Conservation (phyloP, 2,329 filamentous ascomycete species). For the Dothideomycetes sp. region DNA sequence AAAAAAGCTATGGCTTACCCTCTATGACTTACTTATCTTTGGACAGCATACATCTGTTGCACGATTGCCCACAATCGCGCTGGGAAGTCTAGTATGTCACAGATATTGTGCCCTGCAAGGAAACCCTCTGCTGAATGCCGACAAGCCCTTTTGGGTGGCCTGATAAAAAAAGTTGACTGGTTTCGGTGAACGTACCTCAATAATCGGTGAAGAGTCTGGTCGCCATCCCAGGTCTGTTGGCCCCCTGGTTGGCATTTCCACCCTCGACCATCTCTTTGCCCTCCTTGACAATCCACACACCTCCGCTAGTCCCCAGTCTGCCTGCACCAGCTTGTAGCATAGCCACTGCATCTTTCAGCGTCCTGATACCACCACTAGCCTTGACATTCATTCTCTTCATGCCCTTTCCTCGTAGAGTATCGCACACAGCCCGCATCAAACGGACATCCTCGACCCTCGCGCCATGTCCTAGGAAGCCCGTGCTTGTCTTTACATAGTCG, state of each 20-base stretch:
- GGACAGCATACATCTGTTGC: too few species aligned
- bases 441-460: constrained; percentile 41
- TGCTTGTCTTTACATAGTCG: constrained; percentile 51
- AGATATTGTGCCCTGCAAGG: too few species aligned
- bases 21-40: too few species aligned
- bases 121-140: too few species aligned
- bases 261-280: constrained; percentile 17
- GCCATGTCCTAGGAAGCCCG: constrained; percentile 46
- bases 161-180: too few species aligned
- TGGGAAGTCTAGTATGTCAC: too few species aligned
- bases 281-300: constrained; percentile 45
- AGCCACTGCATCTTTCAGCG: constrained; percentile 36
- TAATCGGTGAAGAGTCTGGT: constrained; percentile 9
- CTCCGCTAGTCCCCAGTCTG: constrained; percentile 45
- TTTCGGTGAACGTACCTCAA: background rate
- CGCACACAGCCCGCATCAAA: constrained; percentile 41
- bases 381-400: constrained; percentile 39
- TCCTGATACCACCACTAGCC: constrained; percentile 46
- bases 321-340: constrained; percentile 48
- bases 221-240: constrained; percentile 2
- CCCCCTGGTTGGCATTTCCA: background rate
- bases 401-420: constrained; percentile 20
- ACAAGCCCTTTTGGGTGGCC: too few species aligned
- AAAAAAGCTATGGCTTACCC: too few species aligned
- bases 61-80: too few species aligned